phyloP scores from a whole-genome alignment of 1,139 yeast species.

The Blastobotrys arbuscula region DNA sequence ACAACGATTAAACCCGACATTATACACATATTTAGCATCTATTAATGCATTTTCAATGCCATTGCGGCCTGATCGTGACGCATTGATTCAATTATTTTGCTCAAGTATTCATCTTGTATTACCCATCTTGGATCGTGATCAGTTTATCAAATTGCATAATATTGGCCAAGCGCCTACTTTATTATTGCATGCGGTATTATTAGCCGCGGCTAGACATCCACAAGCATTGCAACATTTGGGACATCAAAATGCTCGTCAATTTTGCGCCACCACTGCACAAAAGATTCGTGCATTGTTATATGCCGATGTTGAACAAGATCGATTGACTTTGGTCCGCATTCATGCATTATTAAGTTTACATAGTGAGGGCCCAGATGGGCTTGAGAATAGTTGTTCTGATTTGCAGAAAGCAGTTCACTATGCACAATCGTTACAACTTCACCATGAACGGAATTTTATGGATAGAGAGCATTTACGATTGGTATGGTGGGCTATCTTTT shows the following conservation, averaged over 20 bases:
- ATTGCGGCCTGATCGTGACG: constrained; percentile 31
- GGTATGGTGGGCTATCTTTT: constrained; percentile 41
- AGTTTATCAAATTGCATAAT: constrained; percentile 35
- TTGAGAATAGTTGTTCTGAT: constrained; percentile 39
- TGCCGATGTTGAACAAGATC: constrained; percentile 41
- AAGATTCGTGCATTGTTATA: constrained; percentile 40
- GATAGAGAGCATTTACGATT: constrained; percentile 32
- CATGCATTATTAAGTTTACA: constrained; percentile 32
- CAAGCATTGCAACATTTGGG: constrained; percentile 33
- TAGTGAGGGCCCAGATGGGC: constrained; percentile 38
- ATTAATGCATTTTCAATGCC: constrained; percentile 40
- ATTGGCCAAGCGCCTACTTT: constrained; percentile 38
- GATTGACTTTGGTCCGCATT: constrained; percentile 37
- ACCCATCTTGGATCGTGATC: constrained; percentile 37
- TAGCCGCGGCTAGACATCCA: constrained; percentile 39
- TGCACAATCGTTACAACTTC: constrained; percentile 38
- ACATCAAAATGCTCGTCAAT: constrained; percentile 32
- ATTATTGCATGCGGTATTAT: constrained; percentile 37
- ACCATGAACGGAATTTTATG: constrained; percentile 34
- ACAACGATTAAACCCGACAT: constrained; percentile 30
- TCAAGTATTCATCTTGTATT: constrained; percentile 36
- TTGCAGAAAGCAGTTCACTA: constrained; percentile 37
- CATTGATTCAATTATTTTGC: constrained; percentile 36
- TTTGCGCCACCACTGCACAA: constrained; percentile 32
- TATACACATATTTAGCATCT: constrained; percentile 34